Base-by-base conservation (phyloP, 495 filamentous ascomycete species). In the Margaritispora aquatica region DNA sequence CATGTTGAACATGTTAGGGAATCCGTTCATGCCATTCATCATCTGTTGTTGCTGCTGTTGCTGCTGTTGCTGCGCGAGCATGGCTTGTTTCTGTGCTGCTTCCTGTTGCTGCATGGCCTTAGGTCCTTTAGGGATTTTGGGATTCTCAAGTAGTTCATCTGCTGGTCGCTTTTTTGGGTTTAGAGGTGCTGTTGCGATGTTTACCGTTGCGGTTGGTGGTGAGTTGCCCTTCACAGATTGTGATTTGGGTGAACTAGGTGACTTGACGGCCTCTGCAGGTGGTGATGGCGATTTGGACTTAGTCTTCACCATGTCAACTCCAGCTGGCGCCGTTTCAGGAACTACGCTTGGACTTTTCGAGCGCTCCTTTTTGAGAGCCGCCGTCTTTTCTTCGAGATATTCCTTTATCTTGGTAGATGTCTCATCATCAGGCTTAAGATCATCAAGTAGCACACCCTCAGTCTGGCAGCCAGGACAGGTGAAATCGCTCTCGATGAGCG, bases 401-500 rank as follows among this genome's bases (percentile, higher is more conserved):
- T 71, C 75, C 73, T 88, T 87, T 61, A 95, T 86, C 73, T 91
- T 94, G 54, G 80, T 73, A 58, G 80, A 78, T 29, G 83, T 81
- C 57, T 93, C 90, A 51, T 88, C 86, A 73, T 97, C 92, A 58
- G 82, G 71, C 67, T 82, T 81, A 55, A 98, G 83, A 73, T 96
- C 86, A 83, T 97, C 95, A 74, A 97, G 87, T 57, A 96, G 77
- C 49, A 97, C 89, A 59, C 89, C 91, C 63, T 96, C 91, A 46
- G 84, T 88, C 70, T 87, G 82, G 78, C 94, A 98, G 53, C 84
- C 86, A 57, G 95, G 95, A 71, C 94, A 98, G 68, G 89, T 79
- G 77, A 98, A 90, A 80, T 98, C 94, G 81, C 87, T 93, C 77
- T 97, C 91, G 75, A 96, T 91, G 76, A 98, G 85, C 67, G 90